Percentiles rank a stretch among this genome's conserved stretches.
These are phyloP conservation scores for Phylloporus arenicola DNA, from an alignment of 768 basidiomycete genomes.

Conservation along the genomic window DNA sequence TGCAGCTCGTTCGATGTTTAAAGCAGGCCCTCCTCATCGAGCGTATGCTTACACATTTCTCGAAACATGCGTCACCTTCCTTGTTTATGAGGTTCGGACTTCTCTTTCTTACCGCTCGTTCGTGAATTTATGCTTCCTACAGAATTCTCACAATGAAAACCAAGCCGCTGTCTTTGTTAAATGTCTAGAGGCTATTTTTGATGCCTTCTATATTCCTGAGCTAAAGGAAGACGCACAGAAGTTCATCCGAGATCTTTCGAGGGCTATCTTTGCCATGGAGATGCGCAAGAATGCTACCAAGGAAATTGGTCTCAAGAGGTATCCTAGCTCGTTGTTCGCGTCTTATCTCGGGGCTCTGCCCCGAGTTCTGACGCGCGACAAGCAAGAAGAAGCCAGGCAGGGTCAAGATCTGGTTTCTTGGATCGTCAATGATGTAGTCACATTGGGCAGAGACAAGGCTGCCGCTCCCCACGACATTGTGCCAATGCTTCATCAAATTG, in stretches of 20 bases:
- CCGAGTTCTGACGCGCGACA: constrained; percentile 65
- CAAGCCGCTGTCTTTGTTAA: constrained; percentile 67
- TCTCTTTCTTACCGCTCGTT: neutral
- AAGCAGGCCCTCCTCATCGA: constrained; percentile 39
- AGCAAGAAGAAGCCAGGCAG: constrained; percentile 51
- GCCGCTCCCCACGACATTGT: constrained; percentile 52
- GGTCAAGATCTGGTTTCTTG: constrained; percentile 55
- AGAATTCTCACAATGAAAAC: constrained; percentile 72
- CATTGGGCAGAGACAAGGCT: constrained; percentile 43
- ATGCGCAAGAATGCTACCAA: constrained; percentile 54
- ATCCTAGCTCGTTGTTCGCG: constrained; percentile 53
- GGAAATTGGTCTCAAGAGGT: constrained; percentile 46
- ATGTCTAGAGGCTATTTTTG: constrained; percentile 72
- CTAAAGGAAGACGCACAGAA: constrained; percentile 62
- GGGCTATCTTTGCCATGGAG: constrained; percentile 70
- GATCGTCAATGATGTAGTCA: constrained; percentile 64
- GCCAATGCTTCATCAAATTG: constrained; percentile 73
- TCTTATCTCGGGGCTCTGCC: constrained; percentile 81
- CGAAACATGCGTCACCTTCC: constrained; percentile 62
- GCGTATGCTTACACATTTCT: constrained; percentile 61
- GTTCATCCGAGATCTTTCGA: constrained; percentile 65
- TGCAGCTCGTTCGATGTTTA: constrained; percentile 57
- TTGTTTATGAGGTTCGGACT: constrained; percentile 67
- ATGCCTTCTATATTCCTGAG: constrained; percentile 66
- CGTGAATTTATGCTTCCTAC: constrained; percentile 10